Base-by-base conservation (phyloP, 148 eudicot genomes). In the Gaultheria prostrata region DNA sequence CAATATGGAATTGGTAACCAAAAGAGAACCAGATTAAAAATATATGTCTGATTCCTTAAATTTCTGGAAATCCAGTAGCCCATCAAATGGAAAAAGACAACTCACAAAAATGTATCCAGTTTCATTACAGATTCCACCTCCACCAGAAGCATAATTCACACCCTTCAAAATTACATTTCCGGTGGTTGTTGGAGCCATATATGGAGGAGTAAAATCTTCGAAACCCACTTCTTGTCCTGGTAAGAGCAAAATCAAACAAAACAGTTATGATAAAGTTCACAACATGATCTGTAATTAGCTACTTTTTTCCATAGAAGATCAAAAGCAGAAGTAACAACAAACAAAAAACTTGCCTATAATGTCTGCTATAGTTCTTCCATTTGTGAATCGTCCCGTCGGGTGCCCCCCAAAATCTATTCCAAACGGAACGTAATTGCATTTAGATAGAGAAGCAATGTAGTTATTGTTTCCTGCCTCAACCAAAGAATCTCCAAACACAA, bases 141-240 rank as follows among this genome's bases (percentile, higher is more conserved):
- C 98, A 45, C 97, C 98, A 56, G 98, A 95, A 82, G 97, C 98
- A 86, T 92, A 95, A 85, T 95, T 95, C 50, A 95, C 98, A 80
- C 98, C 98, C 57, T 88, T 79, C 63, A 93, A 82, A 77, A 91
- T 82, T 46, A 87, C 76, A 26, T 39, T 50, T 54, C 98, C 98
- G 3, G 65, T 56, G 45, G 98, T 95, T 15, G 90, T 93, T 81
- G 98, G 98, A 86, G 91, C 97, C 91, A 95, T 88, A 69, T 87
- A 95, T 0, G 98, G 98, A 46, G 98, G 98, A 3, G 89, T 89
- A 82, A 83, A 92, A 11, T 86, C 88, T 54, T 32, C 59, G 26
- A 94, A 84, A 7, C 98, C 98, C 10, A 92, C 9, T 77, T 90
- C 86, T 82, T 93, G 90, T 17, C 97, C 98, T 95, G 87, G 43